Conservation (phyloP, 495 filamentous ascomycete species). For the Penicillium waksmanii region DNA sequence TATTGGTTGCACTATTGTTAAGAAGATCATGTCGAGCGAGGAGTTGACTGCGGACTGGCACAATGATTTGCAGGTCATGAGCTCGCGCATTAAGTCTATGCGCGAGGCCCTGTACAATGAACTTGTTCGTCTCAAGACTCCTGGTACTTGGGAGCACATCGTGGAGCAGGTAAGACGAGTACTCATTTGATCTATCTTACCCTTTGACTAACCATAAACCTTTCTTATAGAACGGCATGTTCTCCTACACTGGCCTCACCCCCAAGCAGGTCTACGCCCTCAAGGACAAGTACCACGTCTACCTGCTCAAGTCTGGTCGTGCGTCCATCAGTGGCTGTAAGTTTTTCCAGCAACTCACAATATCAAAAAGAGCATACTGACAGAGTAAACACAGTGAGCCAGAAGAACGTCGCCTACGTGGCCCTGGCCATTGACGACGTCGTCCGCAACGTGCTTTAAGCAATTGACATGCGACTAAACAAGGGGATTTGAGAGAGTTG, state of each 20-base stretch:
- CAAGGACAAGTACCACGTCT: constrained; percentile 54
- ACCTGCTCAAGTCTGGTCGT: constrained; percentile 52
- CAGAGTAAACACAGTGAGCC: constrained; percentile 49
- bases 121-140: constrained; percentile 45
- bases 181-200: not conserved
- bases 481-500: not conserved
- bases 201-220: too few relatives aligned
- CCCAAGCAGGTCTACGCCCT: constrained; percentile 47
- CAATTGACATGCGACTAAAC: not conserved
- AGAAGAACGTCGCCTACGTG: constrained; percentile 54
- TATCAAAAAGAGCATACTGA: not conserved
- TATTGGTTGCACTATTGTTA: constrained; percentile 53
- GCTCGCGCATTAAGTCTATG: constrained; percentile 54
- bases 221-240: constrained; percentile 52
- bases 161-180: constrained; percentile 43
- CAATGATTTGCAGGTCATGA: constrained; percentile 54
- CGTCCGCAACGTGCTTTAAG: constrained; percentile 47
- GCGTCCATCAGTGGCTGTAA: constrained; percentile 54
- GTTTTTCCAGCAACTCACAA: constrained; percentile 13
- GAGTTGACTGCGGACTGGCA: constrained; percentile 51
- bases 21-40: constrained; percentile 48
- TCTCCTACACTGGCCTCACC: constrained; percentile 54
- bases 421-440: constrained; percentile 52
- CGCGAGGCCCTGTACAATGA: constrained; percentile 48
- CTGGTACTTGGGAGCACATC: constrained; percentile 55